Base-by-base conservation (phyloP, 441 rosid species). In the Pelargonium citronellum region DNA sequence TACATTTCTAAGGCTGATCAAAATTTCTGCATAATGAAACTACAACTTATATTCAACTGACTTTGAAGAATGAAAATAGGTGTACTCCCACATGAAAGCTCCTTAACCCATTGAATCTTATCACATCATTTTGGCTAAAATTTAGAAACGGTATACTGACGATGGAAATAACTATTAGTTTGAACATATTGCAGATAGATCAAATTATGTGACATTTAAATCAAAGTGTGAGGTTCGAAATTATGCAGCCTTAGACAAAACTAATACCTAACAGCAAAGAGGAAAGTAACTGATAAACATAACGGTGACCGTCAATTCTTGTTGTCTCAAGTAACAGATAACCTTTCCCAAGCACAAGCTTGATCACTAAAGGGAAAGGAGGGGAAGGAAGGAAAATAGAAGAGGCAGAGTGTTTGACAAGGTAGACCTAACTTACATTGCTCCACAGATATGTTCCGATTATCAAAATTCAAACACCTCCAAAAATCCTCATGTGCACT, bases 401-500 rank as follows among this genome's bases (percentile, higher is more conserved):
- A 17, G 65, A 66, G 67, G 71, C 34, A 41, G 43, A 64, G 68
- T 24, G 67, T 66, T 20, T 3, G 10, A 46, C 9, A 53, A 15
- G 19, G 71, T 1, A 63, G 74, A 61, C 65, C 63, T 61, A 24
- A 80, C 99, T 89, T 83, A 95, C 99, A 92, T 82, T 89, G 96
- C 69, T 90, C 93, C 17, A 84, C 67, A 19, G 96, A 88, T 76
- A 95, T 86, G 69, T 86, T 89, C 67, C 81, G 85, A 71, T 89
- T 84, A 80, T 91, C 87, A 78, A 95, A 92, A 82, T 91, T 86
- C 82, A 92, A 80, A 79, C 84, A 81, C 82, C 83, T 95, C 98
- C 99, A 95, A 70, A 91, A 92, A 76, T 92, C 97, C 78, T 95
- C 99, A 85, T 95, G 99, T 61, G 94, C 81, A 79, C 95, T 92